Conservation (phyloP, 805 yeast genomes). For the Debaryomyces castellii region DNA sequence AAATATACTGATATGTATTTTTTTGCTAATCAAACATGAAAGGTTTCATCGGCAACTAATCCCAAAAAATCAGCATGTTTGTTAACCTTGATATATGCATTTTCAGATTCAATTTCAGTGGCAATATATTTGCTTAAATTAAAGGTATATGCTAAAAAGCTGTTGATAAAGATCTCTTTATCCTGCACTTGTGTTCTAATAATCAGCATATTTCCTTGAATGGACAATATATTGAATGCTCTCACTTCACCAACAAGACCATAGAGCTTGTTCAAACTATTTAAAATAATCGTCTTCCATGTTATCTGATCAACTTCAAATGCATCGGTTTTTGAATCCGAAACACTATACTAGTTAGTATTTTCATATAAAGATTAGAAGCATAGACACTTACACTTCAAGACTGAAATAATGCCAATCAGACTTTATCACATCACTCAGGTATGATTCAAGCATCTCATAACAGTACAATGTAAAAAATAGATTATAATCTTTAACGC, state of each 20-base stretch:
- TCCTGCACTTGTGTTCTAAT: constrained; percentile 32
- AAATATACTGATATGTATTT: too few species aligned
- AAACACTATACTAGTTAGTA: background rate
- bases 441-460: background rate
- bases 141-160: constrained; percentile 31
- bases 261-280: constrained; percentile 24
- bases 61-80: constrained; percentile 21
- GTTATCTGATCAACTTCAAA: constrained; percentile 24
- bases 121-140: constrained; percentile 25
- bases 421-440: constrained; percentile 1
- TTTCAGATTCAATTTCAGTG: constrained; percentile 12
- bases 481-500: background rate
- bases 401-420: constrained; percentile 25
- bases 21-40: background rate
- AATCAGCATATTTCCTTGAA: constrained; percentile 14
- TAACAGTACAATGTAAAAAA: background rate
- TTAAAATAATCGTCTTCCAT: constrained; percentile 28
- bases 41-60: constrained; percentile 10
- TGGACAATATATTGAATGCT: constrained; percentile 26
- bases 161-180: constrained; percentile 24
- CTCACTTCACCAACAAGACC: constrained; percentile 36
- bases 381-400: constrained; percentile 21
- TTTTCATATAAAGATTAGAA: too few species aligned
- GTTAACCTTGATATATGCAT: constrained; percentile 15
- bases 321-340: background rate